A percentile compares a stretch with the other conserved stretches of the same genome.
Conservation (phyloP, 2,329 filamentous ascomycete genomes). For the Amauroascus verrucosus region DNA sequence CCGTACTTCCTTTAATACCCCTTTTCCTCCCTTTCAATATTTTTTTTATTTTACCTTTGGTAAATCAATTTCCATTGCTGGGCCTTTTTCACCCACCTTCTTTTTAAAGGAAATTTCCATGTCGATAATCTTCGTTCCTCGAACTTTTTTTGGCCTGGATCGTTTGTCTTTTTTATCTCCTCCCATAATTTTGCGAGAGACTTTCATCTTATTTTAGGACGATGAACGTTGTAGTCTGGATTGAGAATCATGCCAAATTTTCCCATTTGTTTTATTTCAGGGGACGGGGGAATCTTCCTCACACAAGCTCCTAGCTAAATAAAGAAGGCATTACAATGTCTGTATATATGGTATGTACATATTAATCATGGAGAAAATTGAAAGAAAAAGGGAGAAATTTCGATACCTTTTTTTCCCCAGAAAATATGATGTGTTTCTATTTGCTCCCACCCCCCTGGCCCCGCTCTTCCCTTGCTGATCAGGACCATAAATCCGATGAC, state of each 20-base stretch:
- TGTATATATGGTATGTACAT: background rate
- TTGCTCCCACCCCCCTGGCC: no score
- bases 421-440: no score
- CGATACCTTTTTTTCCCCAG: background rate
- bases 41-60: slow-evolving; percentile 4
- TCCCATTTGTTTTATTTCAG: slow-evolving; percentile 7
- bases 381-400: background rate
- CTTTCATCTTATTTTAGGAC: background rate
- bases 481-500: slow-evolving; percentile 12
- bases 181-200: background rate
- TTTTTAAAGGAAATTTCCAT: background rate
- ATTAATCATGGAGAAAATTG: background rate
- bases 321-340: background rate
- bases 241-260: background rate
- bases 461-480: no score
- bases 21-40: slow-evolving; percentile 2
- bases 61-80: background rate
- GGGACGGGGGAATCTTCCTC: background rate
- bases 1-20: slow-evolving; percentile 9
- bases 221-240: background rate
- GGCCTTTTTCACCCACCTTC: no score
- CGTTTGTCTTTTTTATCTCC: background rate
- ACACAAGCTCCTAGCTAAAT: background rate
- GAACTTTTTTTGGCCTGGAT: background rate
- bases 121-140: background rate